phyloP scores from a whole-genome alignment of 257 asterid species.

The Rubia yunnanensis region DNA sequence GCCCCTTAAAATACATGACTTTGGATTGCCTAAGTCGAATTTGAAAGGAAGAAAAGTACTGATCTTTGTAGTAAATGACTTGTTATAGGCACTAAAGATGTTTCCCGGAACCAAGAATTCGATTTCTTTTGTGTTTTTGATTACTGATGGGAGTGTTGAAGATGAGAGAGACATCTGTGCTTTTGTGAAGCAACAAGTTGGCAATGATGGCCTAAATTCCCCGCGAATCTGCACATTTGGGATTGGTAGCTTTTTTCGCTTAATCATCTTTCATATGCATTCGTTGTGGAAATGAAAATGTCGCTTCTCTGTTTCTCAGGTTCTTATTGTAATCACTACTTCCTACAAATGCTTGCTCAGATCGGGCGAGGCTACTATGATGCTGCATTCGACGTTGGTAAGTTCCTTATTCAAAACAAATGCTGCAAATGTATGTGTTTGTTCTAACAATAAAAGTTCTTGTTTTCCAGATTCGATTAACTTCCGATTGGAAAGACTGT shows the following conservation, averaged over 20 bases:
- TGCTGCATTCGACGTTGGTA: constrained; percentile 69
- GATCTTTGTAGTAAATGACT: constrained; percentile 7
- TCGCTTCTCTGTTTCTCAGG: constrained; percentile 27
- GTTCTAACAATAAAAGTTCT: background rate
- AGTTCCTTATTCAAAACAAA: constrained; percentile 13
- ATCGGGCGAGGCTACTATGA: constrained; percentile 75
- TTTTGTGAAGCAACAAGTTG: constrained; percentile 30
- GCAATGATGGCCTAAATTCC: constrained; percentile 42
- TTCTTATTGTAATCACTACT: constrained; percentile 73
- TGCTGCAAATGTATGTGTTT: background rate
- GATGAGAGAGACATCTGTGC: constrained; percentile 69
- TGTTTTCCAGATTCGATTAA: constrained; percentile 44
- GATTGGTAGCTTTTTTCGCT: constrained; percentile 38
- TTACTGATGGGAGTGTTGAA: constrained; percentile 87
- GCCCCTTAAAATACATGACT: background rate
- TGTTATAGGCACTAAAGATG: constrained; percentile 63
- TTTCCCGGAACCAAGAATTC: constrained; percentile 35
- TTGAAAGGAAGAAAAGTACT: background rate
- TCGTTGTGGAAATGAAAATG: background rate
- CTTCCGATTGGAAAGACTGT: constrained; percentile 52
- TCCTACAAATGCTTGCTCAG: constrained; percentile 84
- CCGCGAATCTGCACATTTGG: constrained; percentile 85
- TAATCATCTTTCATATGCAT: constrained; percentile 1
- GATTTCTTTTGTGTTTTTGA: constrained; percentile 50
- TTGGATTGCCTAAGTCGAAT: background rate